Evolutionary conservation across 495 filamentous ascomycete genomes (phyloP).

Genomic region (Geoglossum glabrum): DNA sequence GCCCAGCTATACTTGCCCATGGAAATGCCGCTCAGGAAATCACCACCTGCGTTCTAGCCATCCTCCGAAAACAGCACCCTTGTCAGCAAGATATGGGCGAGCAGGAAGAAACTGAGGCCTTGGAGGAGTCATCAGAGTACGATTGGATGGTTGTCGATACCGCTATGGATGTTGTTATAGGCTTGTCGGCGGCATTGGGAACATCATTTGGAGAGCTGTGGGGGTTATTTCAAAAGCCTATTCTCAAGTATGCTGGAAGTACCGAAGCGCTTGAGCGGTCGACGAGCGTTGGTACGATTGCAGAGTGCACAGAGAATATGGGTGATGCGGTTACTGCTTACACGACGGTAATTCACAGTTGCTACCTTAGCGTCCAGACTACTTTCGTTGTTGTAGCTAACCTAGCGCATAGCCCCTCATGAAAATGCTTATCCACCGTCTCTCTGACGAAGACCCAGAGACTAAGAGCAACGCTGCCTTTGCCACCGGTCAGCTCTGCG

Average conservation of each 20-base stretch:
- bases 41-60: conserved; percentile 41
- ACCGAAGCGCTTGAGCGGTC: conserved; percentile 69
- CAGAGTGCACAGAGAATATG: conserved; percentile 83
- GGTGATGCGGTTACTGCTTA: conserved; percentile 52
- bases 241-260: conserved; percentile 71
- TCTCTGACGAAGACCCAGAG: conserved; percentile 76
- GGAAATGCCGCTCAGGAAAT: conserved; percentile 39
- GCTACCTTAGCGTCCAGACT: too few relatives aligned
- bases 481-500: conserved; percentile 63
- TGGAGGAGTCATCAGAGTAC: conserved; percentile 79
- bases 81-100: conserved; percentile 73
- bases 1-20: conserved; percentile 64
- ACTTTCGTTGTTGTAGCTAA: neutral
- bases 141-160: conserved; percentile 95
- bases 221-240: conserved; percentile 80
- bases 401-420: conserved; percentile 28
- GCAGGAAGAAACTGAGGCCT: conserved; percentile 45
- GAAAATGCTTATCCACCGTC: conserved; percentile 66
- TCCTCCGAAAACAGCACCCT: conserved; percentile 74
- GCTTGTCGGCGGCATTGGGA: conserved; percentile 65
- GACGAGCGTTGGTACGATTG: conserved; percentile 74
- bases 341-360: conserved; percentile 25
- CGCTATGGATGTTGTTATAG: conserved; percentile 71
- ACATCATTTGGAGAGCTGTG: conserved; percentile 64
- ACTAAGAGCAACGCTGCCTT: conserved; percentile 91